Base-by-base conservation (phyloP, 805 yeast species). In the Saccharomyces paradoxus region DNA sequence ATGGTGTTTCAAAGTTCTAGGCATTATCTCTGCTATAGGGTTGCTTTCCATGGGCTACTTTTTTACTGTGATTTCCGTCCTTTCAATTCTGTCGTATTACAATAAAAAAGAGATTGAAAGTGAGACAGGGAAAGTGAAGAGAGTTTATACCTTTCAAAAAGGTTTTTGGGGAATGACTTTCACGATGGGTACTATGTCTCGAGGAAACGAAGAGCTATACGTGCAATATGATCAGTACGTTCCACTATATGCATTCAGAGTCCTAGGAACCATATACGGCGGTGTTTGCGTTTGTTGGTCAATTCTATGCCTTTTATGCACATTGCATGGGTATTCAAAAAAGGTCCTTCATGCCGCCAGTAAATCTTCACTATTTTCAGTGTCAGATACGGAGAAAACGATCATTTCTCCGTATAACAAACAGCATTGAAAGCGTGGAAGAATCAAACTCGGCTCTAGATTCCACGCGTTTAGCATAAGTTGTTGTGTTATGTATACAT, bases 101-200 rank as follows among this genome's bases (percentile, higher is more conserved):
- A 55, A 53, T 10, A 48, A 54, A 8, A 46, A 46, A 27, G 69
- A 74, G 1, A 9, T 69, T 1, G 60, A 63, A 22, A 63, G 65
- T 32, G 31, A 53, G 14, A 48, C 49, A 3, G 55, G 56, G 1
- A 48, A 50, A 3, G 37, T 37, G 0, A 50, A 41, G 10, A 77
- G 77, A 0, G 63, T 68, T 3, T 68, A 67, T 21, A 53, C 59
- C 31, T 83, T 81, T 71, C 72, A 74, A 28, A 75, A 76, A 58
- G 77, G 80, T 1, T 82, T 82, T 81, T 87, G 96, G 96, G 83
- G 90, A 17, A 80, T 87, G 75, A 87, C 96, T 58, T 90, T 90
- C 83, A 96, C 96, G 3, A 63, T 89, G 61, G 97, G 96, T 1
- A 88, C 95, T 0, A 82, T 87, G 84, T 75, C 85, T 0, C 66